Conservation (phyloP, 352 stramenopile species). For the Thraustochytrium striatum region DNA sequence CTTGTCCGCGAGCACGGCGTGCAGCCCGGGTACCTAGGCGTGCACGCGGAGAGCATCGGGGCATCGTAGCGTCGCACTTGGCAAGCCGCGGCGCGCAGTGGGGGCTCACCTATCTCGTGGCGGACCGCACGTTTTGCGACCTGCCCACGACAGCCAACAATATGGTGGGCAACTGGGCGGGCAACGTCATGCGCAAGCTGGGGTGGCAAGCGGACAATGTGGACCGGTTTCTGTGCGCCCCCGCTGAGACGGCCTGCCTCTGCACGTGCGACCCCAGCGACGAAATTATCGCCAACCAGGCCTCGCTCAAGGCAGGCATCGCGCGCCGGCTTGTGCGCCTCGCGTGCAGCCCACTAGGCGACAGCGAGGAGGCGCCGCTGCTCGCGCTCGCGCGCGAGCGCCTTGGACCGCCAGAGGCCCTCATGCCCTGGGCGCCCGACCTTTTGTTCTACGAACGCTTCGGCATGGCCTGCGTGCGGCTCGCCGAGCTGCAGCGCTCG, state of each 20-base stretch:
- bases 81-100: neutral
- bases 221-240: neutral
- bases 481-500: neutral
- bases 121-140: constrained; percentile 33
- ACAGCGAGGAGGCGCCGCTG: neutral
- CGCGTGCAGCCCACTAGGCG: neutral
- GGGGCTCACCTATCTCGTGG: constrained; percentile 29
- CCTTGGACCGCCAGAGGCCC: neutral
- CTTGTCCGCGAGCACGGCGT: neutral
- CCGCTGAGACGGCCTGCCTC: neutral
- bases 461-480: neutral
- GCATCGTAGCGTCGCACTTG: constrained; percentile 30
- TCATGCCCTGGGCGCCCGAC: neutral
- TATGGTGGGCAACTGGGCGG: constrained; percentile 32
- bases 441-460: neutral
- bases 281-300: constrained; percentile 46
- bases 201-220: constrained; percentile 42
- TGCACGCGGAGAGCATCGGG: constrained; percentile 47
- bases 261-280: constrained; percentile 44
- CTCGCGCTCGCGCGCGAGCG: neutral
- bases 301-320: constrained; percentile 36
- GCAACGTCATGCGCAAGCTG: neutral
- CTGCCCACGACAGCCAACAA: constrained; percentile 14
- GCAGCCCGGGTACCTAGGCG: constrained; percentile 3
- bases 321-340: neutral